Conservation (phyloP, 805 yeast genomes). For the Myxozyma monticola region DNA sequence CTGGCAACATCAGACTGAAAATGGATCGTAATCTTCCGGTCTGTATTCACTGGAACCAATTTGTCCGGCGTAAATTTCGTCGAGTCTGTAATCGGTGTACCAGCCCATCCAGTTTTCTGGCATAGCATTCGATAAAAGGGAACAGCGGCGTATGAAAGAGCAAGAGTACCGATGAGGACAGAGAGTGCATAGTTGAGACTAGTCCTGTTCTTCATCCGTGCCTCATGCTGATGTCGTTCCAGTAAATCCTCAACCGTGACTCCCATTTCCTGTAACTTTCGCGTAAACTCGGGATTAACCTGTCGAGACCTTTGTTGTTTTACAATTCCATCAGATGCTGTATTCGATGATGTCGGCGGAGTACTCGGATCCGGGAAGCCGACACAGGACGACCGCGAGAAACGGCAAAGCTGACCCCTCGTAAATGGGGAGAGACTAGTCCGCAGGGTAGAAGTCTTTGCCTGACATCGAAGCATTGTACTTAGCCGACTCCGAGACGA, state of each 20-base stretch:
- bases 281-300: conserved; percentile 11
- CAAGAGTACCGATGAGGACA: conserved; percentile 67
- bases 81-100: conserved; percentile 86
- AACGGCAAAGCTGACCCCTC: too few species aligned
- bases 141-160: conserved; percentile 85
- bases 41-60: conserved; percentile 82
- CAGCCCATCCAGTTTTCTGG: conserved; percentile 94
- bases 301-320: too few species aligned
- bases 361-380: too few species aligned
- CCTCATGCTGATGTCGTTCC: conserved; percentile 32
- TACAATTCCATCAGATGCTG: too few species aligned
- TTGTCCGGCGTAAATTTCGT: conserved; percentile 81
- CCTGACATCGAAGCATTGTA: too few species aligned
- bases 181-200: conserved; percentile 67
- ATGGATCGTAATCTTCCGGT: conserved; percentile 74
- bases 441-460: too few species aligned
- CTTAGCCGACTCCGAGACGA: too few species aligned
- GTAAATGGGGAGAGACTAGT: too few species aligned
- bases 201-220: conserved; percentile 48
- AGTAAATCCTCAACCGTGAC: conserved; percentile 19
- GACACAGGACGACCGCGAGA: too few species aligned
- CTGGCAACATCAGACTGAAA: conserved; percentile 92
- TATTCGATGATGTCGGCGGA: too few species aligned
- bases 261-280: conserved; percentile 14
- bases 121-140: conserved; percentile 90